Evolutionary conservation across 257 asterid genomes (phyloP).

Genomic region (Fraxinus pennsylvanica): DNA sequence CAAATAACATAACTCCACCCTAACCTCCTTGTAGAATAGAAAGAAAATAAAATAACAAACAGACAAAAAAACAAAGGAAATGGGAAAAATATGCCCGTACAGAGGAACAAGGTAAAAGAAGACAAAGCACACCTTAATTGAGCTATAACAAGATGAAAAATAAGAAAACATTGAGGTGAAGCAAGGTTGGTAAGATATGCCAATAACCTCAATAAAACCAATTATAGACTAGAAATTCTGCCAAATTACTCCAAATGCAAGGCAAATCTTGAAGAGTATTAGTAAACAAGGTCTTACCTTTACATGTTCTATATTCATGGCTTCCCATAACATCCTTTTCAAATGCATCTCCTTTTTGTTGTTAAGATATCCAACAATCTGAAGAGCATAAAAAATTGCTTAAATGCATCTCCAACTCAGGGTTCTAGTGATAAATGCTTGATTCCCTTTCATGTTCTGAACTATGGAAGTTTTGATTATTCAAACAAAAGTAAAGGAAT

Average conservation of each 20-base stretch:
- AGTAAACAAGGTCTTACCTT: constrained; percentile 39
- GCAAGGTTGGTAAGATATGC: background rate
- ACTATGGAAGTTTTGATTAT: background rate
- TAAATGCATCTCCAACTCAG: background rate
- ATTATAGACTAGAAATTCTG: background rate
- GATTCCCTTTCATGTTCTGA: background rate
- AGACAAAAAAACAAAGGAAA: background rate
- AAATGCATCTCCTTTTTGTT: constrained; percentile 45
- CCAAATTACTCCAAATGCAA: background rate
- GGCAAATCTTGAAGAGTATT: constrained; percentile 6
- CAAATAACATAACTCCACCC: too few species aligned
- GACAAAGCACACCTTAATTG: background rate
- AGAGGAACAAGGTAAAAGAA: background rate
- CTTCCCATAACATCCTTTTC: constrained; percentile 67
- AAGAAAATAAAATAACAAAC: too few species aligned
- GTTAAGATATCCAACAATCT: constrained; percentile 60
- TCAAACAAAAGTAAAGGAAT: background rate
- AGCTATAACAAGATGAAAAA: background rate
- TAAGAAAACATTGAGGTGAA: background rate
- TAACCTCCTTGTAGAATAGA: too few species aligned
- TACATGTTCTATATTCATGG: constrained; percentile 36
- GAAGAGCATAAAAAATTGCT: constrained; percentile 24
- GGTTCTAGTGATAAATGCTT: background rate
- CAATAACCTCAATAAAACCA: background rate
- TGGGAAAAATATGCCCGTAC: background rate